Evolutionary conservation across 768 basidiomycete species (phyloP), one percentile per base, ranked within the genome.

Genomic region (Dictyophora rubrovolvata): DNA sequence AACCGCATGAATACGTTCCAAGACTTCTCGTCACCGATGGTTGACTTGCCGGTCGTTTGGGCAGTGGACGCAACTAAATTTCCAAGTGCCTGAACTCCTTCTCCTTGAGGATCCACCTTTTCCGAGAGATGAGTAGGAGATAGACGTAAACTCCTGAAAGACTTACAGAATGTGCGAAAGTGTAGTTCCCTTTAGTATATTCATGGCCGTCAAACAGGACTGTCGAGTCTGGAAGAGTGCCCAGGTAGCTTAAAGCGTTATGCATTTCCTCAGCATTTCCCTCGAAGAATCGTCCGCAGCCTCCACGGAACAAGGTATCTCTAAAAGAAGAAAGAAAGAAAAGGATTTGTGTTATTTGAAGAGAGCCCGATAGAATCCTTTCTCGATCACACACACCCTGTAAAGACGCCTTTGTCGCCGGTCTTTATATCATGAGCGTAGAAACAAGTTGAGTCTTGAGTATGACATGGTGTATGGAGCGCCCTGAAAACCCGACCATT

Each of bases 1-100:
- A 93, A 72, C 17, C 93, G 80, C 91, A 96, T 93, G 71, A 97
- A 97, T 8, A 92, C 84, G 71, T 98, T 98, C 89, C 90, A 94
- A 63, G 83, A 75, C 73, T 93, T 93, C 75, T 98, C 95, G 64
- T 98, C 89, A 0, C 81, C 88, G 53, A 98, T 93, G 0, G 93
- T 96, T 12, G 88, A 87, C 68, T 86, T 73, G 46, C 94, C 93
- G 4, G 87, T 82, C 4, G 87, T 92, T 49, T 82, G 70, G 57
- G 76, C 67, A 65, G 91, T 84, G 50, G 76, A 73, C 54, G 78
- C 68, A 21, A 81, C 79, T 18, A 91, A 74, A 48, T 79, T 73
- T 7, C 73, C 73, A 33, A 96, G 79, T 28, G 81, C 77, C 28
- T 69, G 71, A 48, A 95, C 69, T 1, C 75, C 86, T 21, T 75